Conservation (phyloP, 164 flowering plant species). For the Chimonanthus praecox region DNA sequence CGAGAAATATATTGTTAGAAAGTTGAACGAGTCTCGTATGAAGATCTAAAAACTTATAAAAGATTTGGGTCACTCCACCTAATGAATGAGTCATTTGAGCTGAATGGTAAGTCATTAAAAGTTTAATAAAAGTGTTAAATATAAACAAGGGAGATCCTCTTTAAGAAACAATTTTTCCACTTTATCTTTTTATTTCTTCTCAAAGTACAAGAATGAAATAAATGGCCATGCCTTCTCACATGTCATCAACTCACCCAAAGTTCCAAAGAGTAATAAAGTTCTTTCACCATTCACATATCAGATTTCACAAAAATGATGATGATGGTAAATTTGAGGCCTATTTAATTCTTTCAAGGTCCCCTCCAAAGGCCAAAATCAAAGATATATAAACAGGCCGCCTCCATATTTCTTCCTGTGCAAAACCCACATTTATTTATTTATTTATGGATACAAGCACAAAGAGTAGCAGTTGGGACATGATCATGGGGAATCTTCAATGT, state of each 20-base stretch:
- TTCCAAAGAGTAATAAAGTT: background rate
- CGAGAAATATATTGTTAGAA: too few relatives aligned
- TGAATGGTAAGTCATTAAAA: too few relatives aligned
- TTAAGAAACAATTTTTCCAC: background rate
- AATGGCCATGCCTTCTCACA: background rate
- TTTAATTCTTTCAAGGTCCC: background rate
- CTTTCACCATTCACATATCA: background rate
- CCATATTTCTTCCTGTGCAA: background rate
- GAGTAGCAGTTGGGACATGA: constrained; percentile 24
- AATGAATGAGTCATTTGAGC: too few relatives aligned
- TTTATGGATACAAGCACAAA: constrained; percentile 30
- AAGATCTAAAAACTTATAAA: too few relatives aligned
- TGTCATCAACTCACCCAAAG: constrained; percentile 2
- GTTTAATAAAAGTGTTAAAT: too few relatives aligned
- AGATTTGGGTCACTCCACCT: too few relatives aligned
- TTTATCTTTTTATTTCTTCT: background rate
- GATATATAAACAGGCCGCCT: background rate
- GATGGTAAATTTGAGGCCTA: too few relatives aligned
- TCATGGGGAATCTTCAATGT: constrained; percentile 24
- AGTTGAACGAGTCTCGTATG: too few relatives aligned
- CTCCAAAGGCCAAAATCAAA: constrained; percentile 5
- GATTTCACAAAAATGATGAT: too few relatives aligned
- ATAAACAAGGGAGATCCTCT: background rate
- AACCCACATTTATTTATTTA: background rate
- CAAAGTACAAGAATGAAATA: background rate